Base-by-base conservation (phyloP, 495 filamentous ascomycete genomes). In the Aeminium ludgeri region DNA sequence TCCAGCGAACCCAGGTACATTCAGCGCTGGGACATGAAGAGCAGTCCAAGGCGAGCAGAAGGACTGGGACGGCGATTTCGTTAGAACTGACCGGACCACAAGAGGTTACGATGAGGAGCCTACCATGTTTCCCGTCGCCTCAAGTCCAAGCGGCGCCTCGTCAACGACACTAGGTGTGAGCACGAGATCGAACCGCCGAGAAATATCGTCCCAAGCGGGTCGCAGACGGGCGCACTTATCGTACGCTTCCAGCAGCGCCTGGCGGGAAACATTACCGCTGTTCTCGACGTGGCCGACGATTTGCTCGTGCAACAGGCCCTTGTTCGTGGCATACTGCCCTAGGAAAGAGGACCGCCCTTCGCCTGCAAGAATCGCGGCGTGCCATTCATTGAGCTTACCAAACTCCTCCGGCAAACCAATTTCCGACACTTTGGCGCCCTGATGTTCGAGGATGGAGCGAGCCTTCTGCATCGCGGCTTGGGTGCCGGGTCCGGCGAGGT, bases 1-100 rank as follows among this genome's bases (percentile, higher is more conserved):
- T 1, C 67, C 66, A 23, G 55, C 55, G 40, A 73, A 70, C 0
- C 64, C 69, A 1, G 66, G 66, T 6, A 71, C 46, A 33, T 71
- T 67, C 18, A 69, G 47, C 13, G 61, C 62, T 4, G 69, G 67
- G 5, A 60, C 62, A 32, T 69, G 67, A 7, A 70, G 49, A 18
- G 59, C 45, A 3, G 55, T 55, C 40, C 42, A 48, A 60, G 18
- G 12, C 10, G 36, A 39, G 20, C 51, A 62, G 37, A 37, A 45
- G 16, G 25, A 43, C 35, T 44, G 16, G 28, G 28, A 7, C n/a
- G n/a, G 28, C 28, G 8, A 30, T 30, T 7, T 25, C 16, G 25
- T 44, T 28, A 48, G 44, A 25, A 19, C 17, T 10, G 4, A 20
- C 5, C 19, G 10, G 11, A 17, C 20, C 2, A 8, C 13, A 20